Base-by-base conservation (phyloP, 345 rosid genomes). In the Eucalyptus paniculata region DNA sequence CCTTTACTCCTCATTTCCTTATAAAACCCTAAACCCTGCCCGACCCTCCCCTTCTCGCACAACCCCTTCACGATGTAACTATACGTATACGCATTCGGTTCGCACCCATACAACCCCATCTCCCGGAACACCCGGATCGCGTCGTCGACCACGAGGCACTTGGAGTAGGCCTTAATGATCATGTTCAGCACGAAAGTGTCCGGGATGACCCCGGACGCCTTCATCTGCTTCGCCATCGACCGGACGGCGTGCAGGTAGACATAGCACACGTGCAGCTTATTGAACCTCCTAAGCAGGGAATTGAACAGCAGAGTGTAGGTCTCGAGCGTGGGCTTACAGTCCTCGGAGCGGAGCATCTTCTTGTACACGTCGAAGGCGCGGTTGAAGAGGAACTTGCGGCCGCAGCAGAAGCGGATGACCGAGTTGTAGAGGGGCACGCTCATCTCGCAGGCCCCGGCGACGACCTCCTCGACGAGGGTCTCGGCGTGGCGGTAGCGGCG, bases 221-320 rank as follows among this genome's bases (percentile, higher is more conserved):
- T 98, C 99, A 97, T 98, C 93, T 98, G 99, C 94, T 96, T 96
- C 0, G 94, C 92, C 82, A 96, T 89, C 5, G 99, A 97, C 91
- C 95, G 94, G 50, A 97, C 97, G 7, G 96, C 93, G 69, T 96
- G 98, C 44, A 98, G 91, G 91, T 96, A 98, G 19, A 97, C 96
- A 45, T 96, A 95, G 88, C 96, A 94, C 18, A 96, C 96, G 89
- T 93, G 92, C 92, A 95, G 91, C 88, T 95, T 95, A 87, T 94
- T 94, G 89, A 97, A 97, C 89, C 96, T 94, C 90, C 97, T 95
- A 44, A 97, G 96, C 91, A 97, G 88, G 5, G 96, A 92, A 91
- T 89, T 91, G 13, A 95, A 92, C 89, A 97, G 91, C 88, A 96
- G 37, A n/a, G 96, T 91, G 65, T 94, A 96, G 2, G 97, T 97